Evolutionary conservation across 306 rosid species (phyloP), one percentile per base, ranked within the genome.

Genomic region (Luffa aegyptiaca): DNA sequence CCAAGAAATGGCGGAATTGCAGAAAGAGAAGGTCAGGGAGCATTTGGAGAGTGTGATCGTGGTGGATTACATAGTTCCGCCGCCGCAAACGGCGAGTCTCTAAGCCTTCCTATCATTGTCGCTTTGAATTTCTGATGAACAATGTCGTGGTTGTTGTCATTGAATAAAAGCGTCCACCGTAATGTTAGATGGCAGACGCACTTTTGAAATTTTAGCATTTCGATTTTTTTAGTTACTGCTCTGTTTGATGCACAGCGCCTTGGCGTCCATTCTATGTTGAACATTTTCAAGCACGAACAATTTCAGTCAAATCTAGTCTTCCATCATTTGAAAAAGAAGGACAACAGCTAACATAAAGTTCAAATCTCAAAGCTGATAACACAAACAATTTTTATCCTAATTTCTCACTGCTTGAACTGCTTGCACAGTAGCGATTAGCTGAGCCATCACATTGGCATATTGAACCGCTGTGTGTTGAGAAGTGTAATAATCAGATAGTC

Each of bases 391-490:
- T 3, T 2, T 20, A 20, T 20, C 12, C 90, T 90, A 91, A 72
- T 71, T 90, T 85, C 97, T 86, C 68, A 51, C 82, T 42, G 88
- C 41, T 82, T 90, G 97, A 46, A 81, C 87, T 45, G 85, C 81
- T 49, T 85, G 90, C 55, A 85, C 93, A 2, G 96, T 85, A 12
- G 92, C 91, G 81, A 95, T 90, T 21, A 95, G 82, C 59, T 93
- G 97, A 78, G 93, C 92, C 84, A 95, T 83, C 1, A 90, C 90
- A 41, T 87, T 85, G 72, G 96, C 97, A 80, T 93, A 93, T 76
- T 93, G 99, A 81, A 95, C 90, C 4, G 96, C 97, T 2, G 97
- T 91, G 80, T 95, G 99, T 73, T 93, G 97, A 41, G 88, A 70
- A 39, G 93, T 86, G 68, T 89, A 95, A 79, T 39, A 84, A 86